A percentile compares a stretch with the other conserved stretches of the same genome.
Evolutionary conservation across 2,329 filamentous ascomycete species (phyloP).

Genomic region (Truncatella angustata): DNA sequence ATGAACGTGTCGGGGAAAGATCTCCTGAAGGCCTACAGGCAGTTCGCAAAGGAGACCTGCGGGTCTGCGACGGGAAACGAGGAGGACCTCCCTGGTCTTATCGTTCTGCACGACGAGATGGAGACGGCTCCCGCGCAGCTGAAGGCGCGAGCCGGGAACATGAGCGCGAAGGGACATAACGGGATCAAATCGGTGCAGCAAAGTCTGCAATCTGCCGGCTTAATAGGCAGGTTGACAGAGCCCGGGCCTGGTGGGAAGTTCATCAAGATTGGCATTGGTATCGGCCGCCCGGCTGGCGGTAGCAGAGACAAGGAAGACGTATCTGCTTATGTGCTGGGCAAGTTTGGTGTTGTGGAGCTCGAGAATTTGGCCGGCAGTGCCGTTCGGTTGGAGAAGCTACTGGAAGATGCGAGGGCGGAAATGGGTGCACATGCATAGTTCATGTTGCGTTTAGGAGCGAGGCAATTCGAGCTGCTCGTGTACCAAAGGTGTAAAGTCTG

Average conservation of each 20-base stretch:
- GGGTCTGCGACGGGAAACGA: neutral
- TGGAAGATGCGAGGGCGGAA: conserved; percentile 1
- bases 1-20: conserved; percentile 10
- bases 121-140: conserved; percentile 7
- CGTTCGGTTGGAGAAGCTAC: neutral
- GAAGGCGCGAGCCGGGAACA: conserved; percentile 1
- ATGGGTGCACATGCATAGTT: too few relatives aligned
- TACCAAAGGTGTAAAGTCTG: too few relatives aligned
- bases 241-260: neutral
- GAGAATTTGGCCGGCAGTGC: neutral
- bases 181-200: conserved; percentile 13
- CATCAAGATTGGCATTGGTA: conserved; percentile 10
- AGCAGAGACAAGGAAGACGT: conserved; percentile 4
- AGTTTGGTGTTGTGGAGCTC: neutral
- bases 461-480: too few relatives aligned
- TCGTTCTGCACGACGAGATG: conserved; percentile 14
- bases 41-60: neutral
- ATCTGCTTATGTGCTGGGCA: conserved; percentile 8
- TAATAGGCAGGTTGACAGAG: neutral
- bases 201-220: conserved; percentile 7
- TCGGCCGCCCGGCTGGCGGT: conserved; percentile 7
- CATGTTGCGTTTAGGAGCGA: too few relatives aligned
- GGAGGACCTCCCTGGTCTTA: conserved; percentile 2
- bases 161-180: conserved; percentile 12
- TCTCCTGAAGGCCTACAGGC: conserved; percentile 9